phyloP scores from a whole-genome alignment of 106 monocot genomes.

The Acorus calamus region DNA sequence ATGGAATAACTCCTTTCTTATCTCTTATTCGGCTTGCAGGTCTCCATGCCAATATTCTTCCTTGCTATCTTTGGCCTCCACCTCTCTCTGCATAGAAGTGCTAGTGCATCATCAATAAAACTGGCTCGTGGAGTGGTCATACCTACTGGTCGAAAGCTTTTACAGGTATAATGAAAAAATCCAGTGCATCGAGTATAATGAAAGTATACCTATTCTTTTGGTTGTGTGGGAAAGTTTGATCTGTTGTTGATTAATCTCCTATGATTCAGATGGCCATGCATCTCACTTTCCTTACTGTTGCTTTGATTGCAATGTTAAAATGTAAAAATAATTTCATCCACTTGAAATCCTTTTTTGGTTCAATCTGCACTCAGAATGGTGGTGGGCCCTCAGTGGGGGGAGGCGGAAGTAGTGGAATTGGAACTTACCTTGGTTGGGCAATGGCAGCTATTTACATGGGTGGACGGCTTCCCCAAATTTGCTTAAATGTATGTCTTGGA shows the following conservation, averaged over 20 bases:
- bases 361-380: not conserved
- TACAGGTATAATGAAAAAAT: constrained; percentile 25
- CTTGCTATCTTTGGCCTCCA: constrained; percentile 19
- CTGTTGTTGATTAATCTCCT: too few species aligned
- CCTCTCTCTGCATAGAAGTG: constrained; percentile 3
- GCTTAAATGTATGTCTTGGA: constrained; percentile 53
- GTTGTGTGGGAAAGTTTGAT: too few species aligned
- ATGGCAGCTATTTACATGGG: constrained; percentile 88
- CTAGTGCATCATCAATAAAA: not conserved
- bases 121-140: constrained; percentile 33
- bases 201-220: too few species aligned
- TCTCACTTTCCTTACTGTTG: too few species aligned
- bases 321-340: too few species aligned
- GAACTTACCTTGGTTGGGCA: constrained; percentile 74
- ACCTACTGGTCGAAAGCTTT: constrained; percentile 50
- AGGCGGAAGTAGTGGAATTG: constrained; percentile 35
- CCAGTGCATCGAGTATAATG: too few species aligned
- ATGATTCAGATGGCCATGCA: too few species aligned
- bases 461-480: constrained; percentile 83
- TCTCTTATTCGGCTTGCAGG: constrained; percentile 29
- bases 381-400: not conserved
- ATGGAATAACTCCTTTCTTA: not conserved
- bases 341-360: too few species aligned
- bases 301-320: too few species aligned
- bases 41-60: constrained; percentile 22